A percentile compares a stretch with the other conserved stretches of the same genome.
phyloP scores from a whole-genome alignment of 2,329 filamentous ascomycete species.

The Phyllosticta citribraziliensis region DNA sequence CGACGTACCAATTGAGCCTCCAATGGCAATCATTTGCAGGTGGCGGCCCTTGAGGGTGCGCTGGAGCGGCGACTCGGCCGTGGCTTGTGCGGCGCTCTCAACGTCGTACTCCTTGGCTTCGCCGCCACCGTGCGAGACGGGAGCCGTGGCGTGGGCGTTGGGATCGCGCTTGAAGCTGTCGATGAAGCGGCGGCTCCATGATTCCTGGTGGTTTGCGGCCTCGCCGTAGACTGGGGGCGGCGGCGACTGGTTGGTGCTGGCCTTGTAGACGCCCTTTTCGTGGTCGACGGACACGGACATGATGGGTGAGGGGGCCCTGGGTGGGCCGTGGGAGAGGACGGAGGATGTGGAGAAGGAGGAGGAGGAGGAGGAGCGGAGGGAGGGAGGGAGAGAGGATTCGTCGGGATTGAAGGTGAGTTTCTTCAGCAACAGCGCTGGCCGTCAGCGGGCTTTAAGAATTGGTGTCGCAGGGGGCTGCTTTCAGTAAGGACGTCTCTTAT shows the following conservation, averaged over 20 bases:
- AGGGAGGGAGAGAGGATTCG: background rate
- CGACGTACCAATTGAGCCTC: constrained; percentile 60
- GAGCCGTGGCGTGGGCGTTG: constrained; percentile 36
- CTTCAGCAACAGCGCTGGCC: background rate
- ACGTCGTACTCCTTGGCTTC: constrained; percentile 40
- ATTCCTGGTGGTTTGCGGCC: constrained; percentile 23
- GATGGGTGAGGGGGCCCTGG: background rate
- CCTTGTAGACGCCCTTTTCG: constrained; percentile 11
- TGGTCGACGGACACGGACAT: background rate
- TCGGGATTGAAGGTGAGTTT: constrained; percentile 2
- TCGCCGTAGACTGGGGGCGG: constrained; percentile 22
- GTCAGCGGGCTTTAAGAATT: background rate
- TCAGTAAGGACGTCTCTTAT: background rate
- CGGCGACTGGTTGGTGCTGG: constrained; percentile 8
- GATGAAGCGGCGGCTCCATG: constrained; percentile 32
- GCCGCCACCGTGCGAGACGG: constrained; percentile 25
- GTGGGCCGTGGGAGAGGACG: background rate
- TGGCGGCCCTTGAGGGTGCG: constrained; percentile 54
- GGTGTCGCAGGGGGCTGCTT: constrained; percentile 5
- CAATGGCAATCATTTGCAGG: constrained; percentile 95
- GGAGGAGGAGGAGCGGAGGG: background rate
- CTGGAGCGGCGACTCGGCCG: constrained; percentile 55
- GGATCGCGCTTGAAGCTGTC: constrained; percentile 32
- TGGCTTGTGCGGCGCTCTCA: constrained; percentile 9
- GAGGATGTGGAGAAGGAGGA: background rate